A percentile compares a stretch with the other conserved stretches of the same genome.
Evolutionary conservation across 169 alveolate species (phyloP).

Genomic region (Eimeria acervulina): DNA sequence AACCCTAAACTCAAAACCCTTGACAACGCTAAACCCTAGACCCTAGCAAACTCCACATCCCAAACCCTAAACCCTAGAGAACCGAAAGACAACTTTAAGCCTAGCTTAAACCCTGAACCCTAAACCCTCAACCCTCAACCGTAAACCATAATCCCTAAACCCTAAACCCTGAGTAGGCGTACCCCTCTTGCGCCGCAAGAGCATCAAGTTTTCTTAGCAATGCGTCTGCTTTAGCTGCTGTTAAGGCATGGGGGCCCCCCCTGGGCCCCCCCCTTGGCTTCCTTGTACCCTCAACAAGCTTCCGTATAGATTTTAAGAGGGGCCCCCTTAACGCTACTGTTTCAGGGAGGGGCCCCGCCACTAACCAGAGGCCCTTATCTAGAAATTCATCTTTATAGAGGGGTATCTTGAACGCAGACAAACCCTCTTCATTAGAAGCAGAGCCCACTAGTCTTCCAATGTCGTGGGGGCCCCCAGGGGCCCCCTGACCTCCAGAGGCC

Average conservation of each 20-base stretch:
- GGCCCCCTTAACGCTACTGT: constrained; percentile 13
- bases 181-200: constrained; percentile 32
- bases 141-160: too few species aligned
- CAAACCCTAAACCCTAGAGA: not conserved
- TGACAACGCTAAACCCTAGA: too few species aligned
- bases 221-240: constrained; percentile 13
- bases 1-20: too few species aligned
- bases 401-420: not conserved
- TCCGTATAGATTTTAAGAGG: not conserved
- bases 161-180: not conserved
- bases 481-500: not conserved
- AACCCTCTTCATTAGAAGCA: not conserved
- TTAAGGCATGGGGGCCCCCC: not conserved
- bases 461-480: not conserved
- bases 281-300: not conserved
- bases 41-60: not conserved
- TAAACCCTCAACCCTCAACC: not conserved
- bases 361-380: constrained; percentile 26
- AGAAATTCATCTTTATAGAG: constrained; percentile 1
- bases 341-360: constrained; percentile 39
- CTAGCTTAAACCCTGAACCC: not conserved
- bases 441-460: not conserved
- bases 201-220: not conserved
- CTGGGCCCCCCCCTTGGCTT: not conserved
- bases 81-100: not conserved